Conservation (phyloP, 768 basidiomycete species). For the Chiua virens region DNA sequence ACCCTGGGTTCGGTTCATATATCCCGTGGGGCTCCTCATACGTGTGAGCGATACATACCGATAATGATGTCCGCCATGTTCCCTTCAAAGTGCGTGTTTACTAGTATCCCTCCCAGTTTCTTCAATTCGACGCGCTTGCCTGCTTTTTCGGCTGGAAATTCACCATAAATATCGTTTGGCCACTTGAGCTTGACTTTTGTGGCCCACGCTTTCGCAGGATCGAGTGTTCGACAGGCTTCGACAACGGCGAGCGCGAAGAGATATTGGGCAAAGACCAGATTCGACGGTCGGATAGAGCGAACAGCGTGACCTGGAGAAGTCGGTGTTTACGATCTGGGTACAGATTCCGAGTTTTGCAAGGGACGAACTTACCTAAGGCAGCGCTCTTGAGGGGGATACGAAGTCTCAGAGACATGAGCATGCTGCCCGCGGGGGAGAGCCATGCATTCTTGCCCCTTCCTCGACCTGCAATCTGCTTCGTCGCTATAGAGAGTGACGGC, state of each 20-base stretch:
- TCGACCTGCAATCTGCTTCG: conserved; percentile 83
- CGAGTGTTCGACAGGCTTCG: conserved; percentile 66
- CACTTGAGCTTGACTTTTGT: conserved; percentile 80
- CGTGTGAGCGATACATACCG: conserved; percentile 49
- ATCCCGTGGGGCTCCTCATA: neutral
- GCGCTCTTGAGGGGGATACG: conserved; percentile 18
- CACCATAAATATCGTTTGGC: conserved; percentile 95
- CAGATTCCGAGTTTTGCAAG: neutral
- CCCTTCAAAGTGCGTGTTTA: conserved; percentile 81
- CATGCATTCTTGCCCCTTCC: conserved; percentile 89
- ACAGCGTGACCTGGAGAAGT: neutral
- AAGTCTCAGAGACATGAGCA: conserved; percentile 55
- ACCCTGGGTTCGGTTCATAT: conserved; percentile 51
- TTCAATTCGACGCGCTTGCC: conserved; percentile 41
- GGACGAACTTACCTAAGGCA: conserved; percentile 3
- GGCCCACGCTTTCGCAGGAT: conserved; percentile 48
- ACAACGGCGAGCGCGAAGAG: conserved; percentile 88
- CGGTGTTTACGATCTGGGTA: neutral
- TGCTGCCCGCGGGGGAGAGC: conserved; percentile 89
- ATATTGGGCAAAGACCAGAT: conserved; percentile 93
- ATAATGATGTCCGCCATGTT: conserved; percentile 76
- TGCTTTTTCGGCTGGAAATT: conserved; percentile 42
- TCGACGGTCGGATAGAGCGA: conserved; percentile 36
- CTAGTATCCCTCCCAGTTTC: conserved; percentile 91
- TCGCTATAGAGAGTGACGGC: conserved; percentile 81